Evolutionary conservation across 1,284 basidiomycete species (phyloP).

Genomic region (Cryptococcus floricola): DNA sequence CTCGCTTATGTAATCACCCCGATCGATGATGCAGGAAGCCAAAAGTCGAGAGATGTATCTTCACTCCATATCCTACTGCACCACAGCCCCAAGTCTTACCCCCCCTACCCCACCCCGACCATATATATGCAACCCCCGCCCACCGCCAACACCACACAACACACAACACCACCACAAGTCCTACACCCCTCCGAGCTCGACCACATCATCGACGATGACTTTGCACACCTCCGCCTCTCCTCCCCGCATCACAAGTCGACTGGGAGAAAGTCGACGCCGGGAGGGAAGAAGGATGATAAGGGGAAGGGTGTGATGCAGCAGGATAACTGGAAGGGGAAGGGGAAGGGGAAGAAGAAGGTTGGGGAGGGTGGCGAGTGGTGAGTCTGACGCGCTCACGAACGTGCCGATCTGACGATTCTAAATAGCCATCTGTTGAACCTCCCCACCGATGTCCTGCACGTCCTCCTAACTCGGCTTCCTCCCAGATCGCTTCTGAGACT

Average conservation of each 20-base stretch:
- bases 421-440: conserved; percentile 37
- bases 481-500: conserved; percentile 35
- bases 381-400: conserved; percentile 6
- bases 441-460: conserved; percentile 39
- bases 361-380: conserved; percentile 20
- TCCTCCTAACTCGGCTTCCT: conserved; percentile 34
- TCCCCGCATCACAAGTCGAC: background rate
- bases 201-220: conserved; percentile 3
- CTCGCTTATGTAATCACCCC: too few species aligned
- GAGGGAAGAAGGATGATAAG: conserved; percentile 4
- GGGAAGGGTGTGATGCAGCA: conserved; percentile 8
- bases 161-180: background rate
- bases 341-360: conserved; percentile 13
- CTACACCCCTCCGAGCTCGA: conserved; percentile 8
- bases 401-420: conserved; percentile 2
- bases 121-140: conserved; percentile 8
- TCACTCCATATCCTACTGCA: background rate
- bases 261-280: background rate
- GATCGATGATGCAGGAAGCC: background rate
- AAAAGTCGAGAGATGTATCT: background rate
- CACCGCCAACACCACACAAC: conserved; percentile 2
- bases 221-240: background rate
- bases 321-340: conserved; percentile 21
- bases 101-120: background rate
- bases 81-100: background rate